Percentiles rank a stretch among this genome's conserved stretches.
phyloP scores from a whole-genome alignment of 1,139 yeast species.

The Groenewaldozyma auringiensis region DNA sequence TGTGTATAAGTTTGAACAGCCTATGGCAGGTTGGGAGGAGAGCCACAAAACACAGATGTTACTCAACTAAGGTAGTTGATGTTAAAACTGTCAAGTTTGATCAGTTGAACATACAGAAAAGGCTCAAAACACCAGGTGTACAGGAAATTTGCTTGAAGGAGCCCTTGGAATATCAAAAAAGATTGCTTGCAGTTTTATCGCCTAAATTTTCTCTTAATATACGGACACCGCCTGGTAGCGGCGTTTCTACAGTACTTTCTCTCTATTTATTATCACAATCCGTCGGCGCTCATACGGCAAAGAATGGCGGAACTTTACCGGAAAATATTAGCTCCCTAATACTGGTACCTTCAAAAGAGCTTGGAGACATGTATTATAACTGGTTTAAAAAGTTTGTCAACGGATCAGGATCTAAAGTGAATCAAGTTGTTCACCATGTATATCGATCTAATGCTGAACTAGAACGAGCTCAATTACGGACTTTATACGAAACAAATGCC shows the following conservation, averaged over 20 bases:
- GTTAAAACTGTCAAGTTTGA: background rate
- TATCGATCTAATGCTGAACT: conserved; percentile 35
- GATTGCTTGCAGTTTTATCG: conserved; percentile 25
- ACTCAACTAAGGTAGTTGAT: background rate
- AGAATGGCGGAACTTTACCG: no score
- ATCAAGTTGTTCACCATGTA: conserved; percentile 39
- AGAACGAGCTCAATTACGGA: background rate
- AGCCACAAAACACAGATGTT: background rate
- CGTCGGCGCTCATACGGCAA: conserved; percentile 5
- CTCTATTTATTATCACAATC: conserved; percentile 18
- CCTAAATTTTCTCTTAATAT: conserved; percentile 27
- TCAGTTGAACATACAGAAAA: background rate
- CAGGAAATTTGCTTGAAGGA: conserved; percentile 4
- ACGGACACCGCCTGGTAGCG: conserved; percentile 25
- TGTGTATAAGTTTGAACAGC: background rate
- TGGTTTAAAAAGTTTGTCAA: conserved; percentile 22
- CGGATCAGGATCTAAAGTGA: conserved; percentile 38
- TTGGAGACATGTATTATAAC: conserved; percentile 65
- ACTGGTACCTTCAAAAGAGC: conserved; percentile 74
- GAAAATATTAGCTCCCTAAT: conserved; percentile 39
- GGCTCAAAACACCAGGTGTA: background rate
- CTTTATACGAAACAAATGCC: background rate
- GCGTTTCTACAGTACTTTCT: conserved; percentile 24
- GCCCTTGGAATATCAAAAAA: conserved; percentile 28
- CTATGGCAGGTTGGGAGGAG: background rate